Evolutionary conservation across 169 alveolate species (phyloP).

Genomic region (Eimeria falciformis): DNA sequence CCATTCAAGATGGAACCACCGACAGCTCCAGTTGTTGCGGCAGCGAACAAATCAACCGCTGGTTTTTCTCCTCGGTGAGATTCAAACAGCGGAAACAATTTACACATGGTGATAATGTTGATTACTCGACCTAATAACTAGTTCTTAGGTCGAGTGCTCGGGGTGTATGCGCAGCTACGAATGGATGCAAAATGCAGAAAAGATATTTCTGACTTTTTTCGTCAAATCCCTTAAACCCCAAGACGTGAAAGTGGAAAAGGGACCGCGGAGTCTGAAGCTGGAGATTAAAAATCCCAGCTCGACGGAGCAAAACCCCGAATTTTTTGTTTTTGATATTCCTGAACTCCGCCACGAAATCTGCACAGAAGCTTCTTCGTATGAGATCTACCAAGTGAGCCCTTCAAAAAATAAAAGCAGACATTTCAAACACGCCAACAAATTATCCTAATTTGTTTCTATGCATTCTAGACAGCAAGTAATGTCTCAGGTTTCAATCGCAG

Average conservation of each 20-base stretch:
- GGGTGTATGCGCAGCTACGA: slow-evolving; percentile 61
- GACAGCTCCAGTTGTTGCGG: background rate
- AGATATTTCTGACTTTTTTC: slow-evolving; percentile 55
- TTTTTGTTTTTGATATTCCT: background rate
- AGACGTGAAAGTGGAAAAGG: background rate
- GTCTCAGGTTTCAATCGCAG: no score
- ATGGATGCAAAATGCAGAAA: slow-evolving; percentile 73
- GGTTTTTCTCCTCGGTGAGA: background rate
- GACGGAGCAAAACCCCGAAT: background rate
- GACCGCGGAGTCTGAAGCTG: background rate
- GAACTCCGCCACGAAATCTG: slow-evolving; percentile 40
- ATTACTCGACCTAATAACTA: background rate
- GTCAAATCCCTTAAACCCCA: slow-evolving; percentile 38
- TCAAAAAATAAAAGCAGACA: no score
- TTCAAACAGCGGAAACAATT: background rate
- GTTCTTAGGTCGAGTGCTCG: background rate
- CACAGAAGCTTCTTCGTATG: slow-evolving; percentile 35
- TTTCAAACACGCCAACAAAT: no score
- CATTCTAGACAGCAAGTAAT: no score
- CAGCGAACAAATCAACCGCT: background rate
- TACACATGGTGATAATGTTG: background rate
- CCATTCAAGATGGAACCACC: background rate
- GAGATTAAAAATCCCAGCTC: background rate
- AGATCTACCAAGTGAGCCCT: slow-evolving; percentile 39
- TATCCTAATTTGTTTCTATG: no score